phyloP scores from a whole-genome alignment of 23 red algal genomes.

The Cyanidium caldarium region DNA sequence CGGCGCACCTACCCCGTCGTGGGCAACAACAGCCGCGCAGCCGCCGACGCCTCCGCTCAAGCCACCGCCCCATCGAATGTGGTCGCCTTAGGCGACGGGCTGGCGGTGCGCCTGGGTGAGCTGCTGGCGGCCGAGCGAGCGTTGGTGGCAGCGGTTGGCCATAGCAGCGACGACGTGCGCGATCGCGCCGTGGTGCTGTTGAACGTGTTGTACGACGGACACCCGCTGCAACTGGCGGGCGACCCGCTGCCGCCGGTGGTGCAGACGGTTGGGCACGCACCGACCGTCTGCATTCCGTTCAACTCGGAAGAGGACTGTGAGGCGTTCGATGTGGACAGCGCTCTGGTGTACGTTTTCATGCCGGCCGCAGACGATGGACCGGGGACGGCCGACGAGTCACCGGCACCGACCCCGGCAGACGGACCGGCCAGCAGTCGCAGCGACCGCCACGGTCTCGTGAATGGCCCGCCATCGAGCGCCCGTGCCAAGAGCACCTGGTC shows the following conservation, averaged over 20 bases:
- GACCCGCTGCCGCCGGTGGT: slow-evolving; percentile 65
- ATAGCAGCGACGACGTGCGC: slow-evolving; percentile 31
- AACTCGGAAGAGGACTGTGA: slow-evolving; percentile 9
- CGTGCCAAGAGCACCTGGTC: not conserved
- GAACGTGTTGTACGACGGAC: slow-evolving; percentile 89
- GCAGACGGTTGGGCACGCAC: slow-evolving; percentile 38
- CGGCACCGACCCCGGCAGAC: not conserved
- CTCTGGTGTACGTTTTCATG: not conserved
- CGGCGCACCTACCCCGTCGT: not conserved
- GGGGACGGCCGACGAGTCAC: no score
- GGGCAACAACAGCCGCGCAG: not conserved
- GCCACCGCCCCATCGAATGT: no score
- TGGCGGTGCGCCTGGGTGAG: not conserved
- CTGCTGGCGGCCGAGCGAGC: not conserved
- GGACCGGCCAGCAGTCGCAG: not conserved
- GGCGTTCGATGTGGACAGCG: not conserved
- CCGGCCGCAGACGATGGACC: no score
- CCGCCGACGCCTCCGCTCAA: not conserved
- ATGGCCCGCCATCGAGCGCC: not conserved
- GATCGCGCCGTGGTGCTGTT: slow-evolving; percentile 79
- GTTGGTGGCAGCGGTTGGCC: slow-evolving; percentile 31
- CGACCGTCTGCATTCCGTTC: slow-evolving; percentile 17
- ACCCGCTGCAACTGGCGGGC: slow-evolving; percentile 52
- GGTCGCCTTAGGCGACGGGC: no score
- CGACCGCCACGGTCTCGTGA: not conserved